phyloP scores from a whole-genome alignment of 192 early-diverging fungal genomes.

The Phycomyces blakesleeanus region DNA sequence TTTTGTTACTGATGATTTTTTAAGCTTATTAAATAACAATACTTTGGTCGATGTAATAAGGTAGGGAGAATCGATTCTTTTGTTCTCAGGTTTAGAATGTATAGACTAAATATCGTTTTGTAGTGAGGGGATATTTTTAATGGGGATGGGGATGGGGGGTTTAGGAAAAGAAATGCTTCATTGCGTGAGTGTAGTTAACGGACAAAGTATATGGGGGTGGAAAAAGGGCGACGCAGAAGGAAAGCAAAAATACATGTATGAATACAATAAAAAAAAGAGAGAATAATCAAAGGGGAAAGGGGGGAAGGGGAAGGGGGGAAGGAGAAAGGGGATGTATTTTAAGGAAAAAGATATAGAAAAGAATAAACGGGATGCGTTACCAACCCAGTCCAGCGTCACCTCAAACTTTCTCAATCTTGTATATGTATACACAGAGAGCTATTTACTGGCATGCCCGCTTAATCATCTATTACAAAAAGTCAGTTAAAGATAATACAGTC shows the following conservation, averaged over 20 bases:
- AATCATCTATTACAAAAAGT: constrained; percentile 20
- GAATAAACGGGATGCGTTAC: constrained; percentile 22
- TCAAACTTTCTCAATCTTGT: no score
- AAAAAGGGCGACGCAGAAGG: not conserved
- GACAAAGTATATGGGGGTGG: not conserved
- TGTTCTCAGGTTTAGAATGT: not conserved
- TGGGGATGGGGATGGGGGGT: not conserved
- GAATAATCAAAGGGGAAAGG: constrained; percentile 8
- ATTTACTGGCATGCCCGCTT: constrained; percentile 23
- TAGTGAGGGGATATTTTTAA: not conserved
- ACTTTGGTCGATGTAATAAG: no score
- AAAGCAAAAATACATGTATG: not conserved
- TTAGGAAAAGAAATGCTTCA: not conserved
- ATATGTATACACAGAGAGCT: not conserved
- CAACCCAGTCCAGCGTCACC: not conserved
- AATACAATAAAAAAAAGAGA: not conserved
- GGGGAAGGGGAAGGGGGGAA: constrained; percentile 11
- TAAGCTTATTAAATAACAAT: no score
- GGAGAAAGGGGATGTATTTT: constrained; percentile 1
- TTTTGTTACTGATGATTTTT: no score
- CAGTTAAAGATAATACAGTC: no score
- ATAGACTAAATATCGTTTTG: not conserved
- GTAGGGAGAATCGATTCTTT: not conserved
- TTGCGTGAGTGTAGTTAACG: not conserved
- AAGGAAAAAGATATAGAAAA: constrained; percentile 13